Evolutionary conservation across 2,329 filamentous ascomycete genomes (phyloP).

Genomic region (Pseudogymnoascus sp.): DNA sequence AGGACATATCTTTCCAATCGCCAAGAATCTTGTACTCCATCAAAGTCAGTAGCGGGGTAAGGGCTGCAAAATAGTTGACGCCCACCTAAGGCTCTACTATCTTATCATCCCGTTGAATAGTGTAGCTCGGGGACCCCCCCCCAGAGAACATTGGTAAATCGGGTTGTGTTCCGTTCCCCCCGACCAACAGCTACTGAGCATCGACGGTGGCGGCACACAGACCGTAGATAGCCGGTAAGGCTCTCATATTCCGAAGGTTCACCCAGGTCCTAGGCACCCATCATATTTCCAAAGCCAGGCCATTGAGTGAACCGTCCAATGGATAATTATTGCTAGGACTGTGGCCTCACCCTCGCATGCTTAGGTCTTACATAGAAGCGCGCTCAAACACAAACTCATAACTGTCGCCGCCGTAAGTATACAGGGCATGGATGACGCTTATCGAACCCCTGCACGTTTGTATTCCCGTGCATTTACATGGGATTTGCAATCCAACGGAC

Average conservation of each 20-base stretch:
- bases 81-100: background rate
- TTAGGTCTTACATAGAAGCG: background rate
- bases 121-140: background rate
- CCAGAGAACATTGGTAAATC: background rate
- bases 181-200: background rate
- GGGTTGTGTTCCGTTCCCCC: slow-evolving; percentile 3
- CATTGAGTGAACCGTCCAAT: background rate
- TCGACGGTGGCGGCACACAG: background rate
- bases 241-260: background rate
- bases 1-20: background rate
- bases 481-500: background rate
- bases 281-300: background rate
- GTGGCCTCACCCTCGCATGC: background rate
- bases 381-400: background rate
- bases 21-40: background rate
- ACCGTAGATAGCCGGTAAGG: background rate
- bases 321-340: background rate
- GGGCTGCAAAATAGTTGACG: background rate
- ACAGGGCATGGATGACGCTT: background rate
- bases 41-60: background rate
- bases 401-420: slow-evolving; percentile 2
- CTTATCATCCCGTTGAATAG: background rate
- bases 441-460: background rate
- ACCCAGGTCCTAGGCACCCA: background rate
- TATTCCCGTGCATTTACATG: background rate